Base-by-base conservation (phyloP, 495 filamentous ascomycete genomes). In the Talaromyces thailandensis region DNA sequence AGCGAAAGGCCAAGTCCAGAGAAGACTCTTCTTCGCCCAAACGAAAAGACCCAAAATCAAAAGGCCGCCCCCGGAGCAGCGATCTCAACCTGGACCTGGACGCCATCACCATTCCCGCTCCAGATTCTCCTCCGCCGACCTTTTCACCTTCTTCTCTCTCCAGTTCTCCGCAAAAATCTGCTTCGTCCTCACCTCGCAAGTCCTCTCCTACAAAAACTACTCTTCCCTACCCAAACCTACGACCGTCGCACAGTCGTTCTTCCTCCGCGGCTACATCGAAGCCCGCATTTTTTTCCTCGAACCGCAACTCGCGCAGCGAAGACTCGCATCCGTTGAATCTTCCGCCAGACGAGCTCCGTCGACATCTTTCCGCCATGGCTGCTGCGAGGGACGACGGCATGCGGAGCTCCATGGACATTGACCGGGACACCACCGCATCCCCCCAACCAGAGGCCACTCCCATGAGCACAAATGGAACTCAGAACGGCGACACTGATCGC, bases 321-420 rank as follows among this genome's bases (percentile, higher is more conserved):
- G 84, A 91, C 64, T 82, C 81, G 7, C 92, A 96, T 73, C 92
- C 92, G 37, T 80, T 96, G 56, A 96, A 96, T 69, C 84, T 93
- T 32, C 91, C 88, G 3, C 91, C 90, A 43, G 90, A 94, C 74
- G 86, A 95, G 81, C 81, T 89, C 64, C 87, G 85, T 72, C 86
- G 87, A 61, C 72, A 84, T 56, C 84, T 89, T 48, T 89, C 88
- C 57, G 84, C 86, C 58, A 85, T 88, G 74, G 87, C 85, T 65
- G 84, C 84, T 70, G 85, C 82, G 71, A 81, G 78, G 57, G 85
- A 88, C 63, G 71, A 76, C 58, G 52, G 59, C 59, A 70, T 75
- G 58, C 73, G 73, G 67, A 84, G 75, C 64, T 86, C 83, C 58
- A 96, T 96, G 90, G 91, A 96, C 62, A 75, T 92, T 64, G 92